phyloP scores from a whole-genome alignment of 2,329 filamentous ascomycete species.

The Ophiostoma populinum region DNA sequence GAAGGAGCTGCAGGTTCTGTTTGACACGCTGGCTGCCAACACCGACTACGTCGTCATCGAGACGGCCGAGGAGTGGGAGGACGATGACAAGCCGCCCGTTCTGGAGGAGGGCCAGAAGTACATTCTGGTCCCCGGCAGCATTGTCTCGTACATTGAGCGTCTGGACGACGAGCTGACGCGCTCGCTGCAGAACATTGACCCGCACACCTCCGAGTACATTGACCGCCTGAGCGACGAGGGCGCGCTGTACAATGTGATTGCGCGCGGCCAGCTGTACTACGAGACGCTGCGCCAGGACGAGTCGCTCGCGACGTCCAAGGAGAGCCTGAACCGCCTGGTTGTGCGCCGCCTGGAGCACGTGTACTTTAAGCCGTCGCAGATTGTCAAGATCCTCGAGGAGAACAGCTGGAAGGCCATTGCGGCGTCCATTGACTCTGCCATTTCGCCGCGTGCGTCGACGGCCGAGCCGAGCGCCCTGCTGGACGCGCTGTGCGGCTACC shows the following conservation, averaged over 20 bases:
- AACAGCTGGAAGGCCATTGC: constrained; percentile 79
- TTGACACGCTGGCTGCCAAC: constrained; percentile 64
- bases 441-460: constrained; percentile 56
- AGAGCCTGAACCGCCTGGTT: constrained; percentile 78
- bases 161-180: constrained; percentile 94
- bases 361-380: constrained; percentile 95
- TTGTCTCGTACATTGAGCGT: constrained; percentile 87
- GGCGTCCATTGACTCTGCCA: constrained; percentile 50
- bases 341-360: constrained; percentile 92
- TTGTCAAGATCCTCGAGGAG: constrained; percentile 85
- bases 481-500: constrained; percentile 79
- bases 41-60: constrained; percentile 74
- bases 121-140: constrained; percentile 82
- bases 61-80: constrained; percentile 93
- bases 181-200: constrained; percentile 94
- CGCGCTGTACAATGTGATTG: constrained; percentile 77
- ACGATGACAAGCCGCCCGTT: constrained; percentile 82
- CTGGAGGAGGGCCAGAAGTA: constrained; percentile 58
- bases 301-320: constrained; percentile 59
- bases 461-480: constrained; percentile 61
- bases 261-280: constrained; percentile 75
- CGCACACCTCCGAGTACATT: constrained; percentile 96
- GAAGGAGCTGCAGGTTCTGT: constrained; percentile 62
- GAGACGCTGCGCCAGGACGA: constrained; percentile 59
- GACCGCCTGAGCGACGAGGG: constrained; percentile 86